phyloP scores from a whole-genome alignment of 805 yeast genomes.

The Candida pini region DNA sequence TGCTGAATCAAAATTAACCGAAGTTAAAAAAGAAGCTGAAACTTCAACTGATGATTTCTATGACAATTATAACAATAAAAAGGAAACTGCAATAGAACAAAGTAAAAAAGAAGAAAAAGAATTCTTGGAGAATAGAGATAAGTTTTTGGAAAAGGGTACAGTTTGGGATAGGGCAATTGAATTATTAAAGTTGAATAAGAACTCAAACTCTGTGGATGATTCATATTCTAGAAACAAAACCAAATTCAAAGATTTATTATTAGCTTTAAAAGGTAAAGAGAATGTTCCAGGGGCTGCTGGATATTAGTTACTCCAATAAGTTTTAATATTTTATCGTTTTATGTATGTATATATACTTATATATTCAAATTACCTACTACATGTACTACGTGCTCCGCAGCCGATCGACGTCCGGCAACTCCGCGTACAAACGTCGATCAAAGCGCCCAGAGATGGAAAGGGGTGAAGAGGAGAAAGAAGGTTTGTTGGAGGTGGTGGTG shows the following conservation, averaged over 20 bases:
- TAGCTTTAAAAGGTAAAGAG: conserved; percentile 50
- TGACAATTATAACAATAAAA: conserved; percentile 82
- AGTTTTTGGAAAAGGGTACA: conserved; percentile 43
- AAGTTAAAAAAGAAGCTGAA: conserved; percentile 69
- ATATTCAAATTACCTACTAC: no score
- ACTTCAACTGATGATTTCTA: conserved; percentile 87
- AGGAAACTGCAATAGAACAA: conserved; percentile 59
- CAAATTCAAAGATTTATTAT: conserved; percentile 45
- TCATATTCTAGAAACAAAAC: conserved; percentile 42
- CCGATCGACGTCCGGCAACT: no score
- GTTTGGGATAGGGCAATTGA: conserved; percentile 55
- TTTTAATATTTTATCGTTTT: background rate
- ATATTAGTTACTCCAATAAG: conserved; percentile 22
- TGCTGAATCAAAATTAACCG: conserved; percentile 56
- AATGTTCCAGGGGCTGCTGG: conserved; percentile 55
- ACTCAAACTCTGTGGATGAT: conserved; percentile 29
- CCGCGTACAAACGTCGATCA: no score
- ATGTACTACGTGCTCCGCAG: no score
- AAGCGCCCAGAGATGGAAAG: no score
- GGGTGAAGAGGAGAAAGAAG: no score
- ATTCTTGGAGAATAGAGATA: conserved; percentile 70
- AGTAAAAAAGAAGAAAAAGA: conserved; percentile 64
- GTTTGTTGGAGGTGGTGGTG: no score
- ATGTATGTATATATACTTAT: background rate
- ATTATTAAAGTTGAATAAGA: conserved; percentile 32